Base-by-base conservation (phyloP, 225 moss, liverwort and hornwort species). In the Marchantia polymorpha region DNA sequence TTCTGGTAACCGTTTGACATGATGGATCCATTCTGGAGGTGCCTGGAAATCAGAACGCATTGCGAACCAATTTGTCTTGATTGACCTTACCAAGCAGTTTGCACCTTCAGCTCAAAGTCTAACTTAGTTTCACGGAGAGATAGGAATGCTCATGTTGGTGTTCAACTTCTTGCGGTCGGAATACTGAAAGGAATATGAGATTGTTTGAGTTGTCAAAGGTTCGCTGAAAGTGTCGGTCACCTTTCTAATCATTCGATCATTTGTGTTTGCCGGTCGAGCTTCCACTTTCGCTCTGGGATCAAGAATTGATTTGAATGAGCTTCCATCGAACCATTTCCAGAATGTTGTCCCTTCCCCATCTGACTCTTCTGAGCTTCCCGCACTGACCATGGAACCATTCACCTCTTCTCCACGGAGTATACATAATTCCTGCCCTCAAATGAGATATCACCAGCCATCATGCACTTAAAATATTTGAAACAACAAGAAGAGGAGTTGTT, bases 301-400 rank as follows among this genome's bases (percentile, higher is more conserved):
- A 75, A 85, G 82, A 58, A 84, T 72, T 22, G 85, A 74, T 77
- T 88, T 84, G 27, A 82, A 85, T 12, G 80, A 84, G 72, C 74
- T 78, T 23, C 86, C 77, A 73, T 86, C 85, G 64, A 89, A 89
- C 88, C 86, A 90, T 55, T 88, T 91, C 86, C 88, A 88, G 73
- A 86, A 83, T 64, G 70, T 87, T 46, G 73, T 53, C 26, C 81
- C 83, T 66, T 91, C 89, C 27, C 78, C 77, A 22, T 90, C 90
- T n/a, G 79, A 87, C 20, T 91, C 91, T 67, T 86, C 86, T 8
- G 84, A 88, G 27, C 80, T 84, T 25, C 81, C 81, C 0, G 0
- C 49, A 51, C 78, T 89, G 12, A 75, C 75, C 19, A 4, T 46
- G 16, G 86, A 64, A 55, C 77, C 81, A 52, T 82, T 79, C 49